Evolutionary conservation across 148 eudicot genomes (phyloP).

Genomic region (Spergularia marina): DNA sequence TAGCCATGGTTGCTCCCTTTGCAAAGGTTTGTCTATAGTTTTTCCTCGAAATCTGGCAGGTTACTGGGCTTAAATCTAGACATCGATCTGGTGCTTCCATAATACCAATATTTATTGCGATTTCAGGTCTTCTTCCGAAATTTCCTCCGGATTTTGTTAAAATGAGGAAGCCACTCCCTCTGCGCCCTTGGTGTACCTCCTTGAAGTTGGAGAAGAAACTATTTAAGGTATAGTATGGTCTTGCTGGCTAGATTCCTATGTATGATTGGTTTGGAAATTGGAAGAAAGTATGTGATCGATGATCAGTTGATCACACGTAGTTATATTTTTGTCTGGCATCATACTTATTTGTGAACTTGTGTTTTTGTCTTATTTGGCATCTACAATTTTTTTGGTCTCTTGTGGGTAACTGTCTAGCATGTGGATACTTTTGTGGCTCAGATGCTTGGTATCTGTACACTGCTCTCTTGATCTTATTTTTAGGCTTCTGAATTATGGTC

Average conservation of each 20-base stretch:
- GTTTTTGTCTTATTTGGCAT: background rate
- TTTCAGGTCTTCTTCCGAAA: slow-evolving; percentile 75
- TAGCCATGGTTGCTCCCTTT: slow-evolving; percentile 72
- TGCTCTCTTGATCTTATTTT: background rate
- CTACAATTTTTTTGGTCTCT: background rate
- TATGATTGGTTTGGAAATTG: background rate
- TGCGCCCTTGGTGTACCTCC: slow-evolving; percentile 77
- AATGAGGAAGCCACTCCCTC: slow-evolving; percentile 58
- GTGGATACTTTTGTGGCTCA: background rate
- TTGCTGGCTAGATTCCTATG: background rate
- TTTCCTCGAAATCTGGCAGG: background rate
- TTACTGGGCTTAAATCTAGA: background rate
- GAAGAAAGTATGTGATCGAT: background rate
- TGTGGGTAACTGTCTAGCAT: background rate
- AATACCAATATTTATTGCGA: slow-evolving; percentile 15
- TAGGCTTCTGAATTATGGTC: background rate
- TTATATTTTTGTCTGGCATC: background rate
- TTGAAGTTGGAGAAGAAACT: slow-evolving; percentile 78
- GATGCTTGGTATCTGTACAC: background rate
- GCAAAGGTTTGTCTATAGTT: slow-evolving; percentile 64
- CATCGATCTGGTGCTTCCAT: background rate
- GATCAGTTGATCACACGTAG: no score
- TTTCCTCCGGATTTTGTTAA: slow-evolving; percentile 78
- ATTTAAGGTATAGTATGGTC: slow-evolving; percentile 53
- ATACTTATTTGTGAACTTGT: background rate